Percentiles rank a stretch among this genome's conserved stretches.
Conservation (phyloP, 495 filamentous ascomycete species). For the Neurospora sp. region DNA sequence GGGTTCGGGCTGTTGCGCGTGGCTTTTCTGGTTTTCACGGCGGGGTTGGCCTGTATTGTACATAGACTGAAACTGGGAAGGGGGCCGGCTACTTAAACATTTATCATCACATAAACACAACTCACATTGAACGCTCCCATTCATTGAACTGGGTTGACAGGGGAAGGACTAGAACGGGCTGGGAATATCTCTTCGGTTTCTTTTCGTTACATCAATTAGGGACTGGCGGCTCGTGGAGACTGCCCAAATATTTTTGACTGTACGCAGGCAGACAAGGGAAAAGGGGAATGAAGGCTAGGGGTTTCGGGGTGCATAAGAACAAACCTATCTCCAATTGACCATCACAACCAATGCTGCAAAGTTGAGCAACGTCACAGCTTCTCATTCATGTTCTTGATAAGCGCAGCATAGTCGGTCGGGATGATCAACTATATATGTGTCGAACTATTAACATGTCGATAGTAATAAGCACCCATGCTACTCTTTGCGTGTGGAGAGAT, state of each 20-base stretch:
- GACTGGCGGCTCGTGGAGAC: not conserved
- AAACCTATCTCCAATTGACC: not conserved
- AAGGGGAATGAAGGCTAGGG: not conserved
- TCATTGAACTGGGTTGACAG: not conserved
- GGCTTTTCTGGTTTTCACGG: not conserved
- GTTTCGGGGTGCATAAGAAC: not conserved
- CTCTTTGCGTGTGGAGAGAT: not conserved
- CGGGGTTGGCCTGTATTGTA: not conserved
- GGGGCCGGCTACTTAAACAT: not conserved
- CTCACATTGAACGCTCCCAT: not conserved
- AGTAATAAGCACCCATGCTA: not conserved
- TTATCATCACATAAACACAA: not conserved
- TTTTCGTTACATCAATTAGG: not conserved
- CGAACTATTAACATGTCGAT: not conserved
- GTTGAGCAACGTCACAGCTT: not conserved
- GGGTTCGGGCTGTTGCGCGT: not conserved
- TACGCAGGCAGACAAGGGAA: not conserved
- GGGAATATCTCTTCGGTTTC: not conserved
- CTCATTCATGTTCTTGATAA: not conserved
- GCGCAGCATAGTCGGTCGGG: not conserved
- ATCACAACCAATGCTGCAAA: not conserved
- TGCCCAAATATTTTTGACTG: not conserved
- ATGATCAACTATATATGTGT: not conserved
- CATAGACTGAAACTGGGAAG: not conserved
- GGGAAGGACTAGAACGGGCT: too few species aligned